Evolutionary conservation across 2,329 filamentous ascomycete species (phyloP), one percentile per base, ranked within the genome.

Genomic region (Westerdykella sp.): DNA sequence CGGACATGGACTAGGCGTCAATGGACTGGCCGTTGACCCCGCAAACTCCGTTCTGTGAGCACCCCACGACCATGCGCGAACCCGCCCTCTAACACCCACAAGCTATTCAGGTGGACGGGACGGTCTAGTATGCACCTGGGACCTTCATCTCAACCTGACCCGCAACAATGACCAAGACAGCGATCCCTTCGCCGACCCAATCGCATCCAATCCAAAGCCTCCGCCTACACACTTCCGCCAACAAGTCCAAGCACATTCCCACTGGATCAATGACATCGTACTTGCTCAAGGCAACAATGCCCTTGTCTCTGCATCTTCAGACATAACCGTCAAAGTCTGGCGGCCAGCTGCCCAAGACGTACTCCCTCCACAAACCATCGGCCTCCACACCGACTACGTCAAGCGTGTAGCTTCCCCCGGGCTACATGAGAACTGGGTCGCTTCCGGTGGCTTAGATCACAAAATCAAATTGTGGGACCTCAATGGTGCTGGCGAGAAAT

Each of bases 101-200:
- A 96, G 90, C 59, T 98, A 97, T 71, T 96, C 93, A 37, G 93
- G 88, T 53, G 93, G 93, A 47, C 84, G 93, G 63, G 93, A 98
- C 69, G 93, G 93, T 56, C 85, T 93, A 40, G 84, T 98, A 54
- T 98, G 93, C 71, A 88, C 91, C 48, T 98, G 93, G 93, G 84
- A 97, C 67, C 73, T 96, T 41, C 80, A 87, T 59, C 79, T 87
- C 60, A 78, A 88, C 63, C 73, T 86, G 50, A 71, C 71, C 50
- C 48, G 64, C 46, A 47, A 57, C 47, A 42, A 50, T 43, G 43
- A 57, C 54, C 48, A 59, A 63, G 53, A 74, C 68, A 53, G 58
- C 70, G 63, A 70, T 46, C 61, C 63, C 14, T 69, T 71, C 37
- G 62, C 63, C 54, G 63, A 66, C 53, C 52, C 57, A 39, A 60